Evolutionary conservation across 371 early-diverging fungal species (phyloP).

Genomic region (Syncephalis fuscata): DNA sequence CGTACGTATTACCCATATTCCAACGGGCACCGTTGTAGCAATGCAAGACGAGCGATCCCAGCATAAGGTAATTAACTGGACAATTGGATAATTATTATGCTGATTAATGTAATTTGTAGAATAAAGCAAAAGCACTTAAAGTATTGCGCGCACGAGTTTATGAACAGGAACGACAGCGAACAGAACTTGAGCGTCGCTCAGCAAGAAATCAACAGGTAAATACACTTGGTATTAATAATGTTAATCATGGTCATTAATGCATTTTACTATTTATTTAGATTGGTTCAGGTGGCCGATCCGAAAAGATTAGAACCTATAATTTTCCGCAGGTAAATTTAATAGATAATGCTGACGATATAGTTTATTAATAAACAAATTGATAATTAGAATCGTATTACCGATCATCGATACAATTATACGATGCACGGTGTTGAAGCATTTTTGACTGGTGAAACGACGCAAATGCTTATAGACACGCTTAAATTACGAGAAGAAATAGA

Average conservation of each 20-base stretch:
- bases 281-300: conserved; percentile 57
- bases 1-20: conserved; percentile 83
- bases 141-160: conserved; percentile 65
- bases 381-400: conserved; percentile 57
- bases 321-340: conserved; percentile 35
- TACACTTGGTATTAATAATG: conserved; percentile 3
- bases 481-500: no score
- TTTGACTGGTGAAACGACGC: conserved; percentile 25
- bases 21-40: conserved; percentile 73
- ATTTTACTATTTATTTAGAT: conserved; percentile 11
- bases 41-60: conserved; percentile 88
- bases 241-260: background rate
- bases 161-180: conserved; percentile 45
- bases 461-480: no score
- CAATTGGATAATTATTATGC: no score
- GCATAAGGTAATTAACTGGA: conserved; percentile 25
- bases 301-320: conserved; percentile 78
- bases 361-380: background rate
- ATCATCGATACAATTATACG: conserved; percentile 66
- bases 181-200: conserved; percentile 33
- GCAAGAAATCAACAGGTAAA: conserved; percentile 43
- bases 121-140: conserved; percentile 73
- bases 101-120: conserved; percentile 22
- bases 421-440: conserved; percentile 50
- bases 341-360: background rate